A percentile compares a stretch with the other conserved stretches of the same genome.
These are phyloP conservation scores for Ciborinia camelliae DNA, from an alignment of 2,329 filamentous ascomycete genomes.

Conservation along the genomic window DNA sequence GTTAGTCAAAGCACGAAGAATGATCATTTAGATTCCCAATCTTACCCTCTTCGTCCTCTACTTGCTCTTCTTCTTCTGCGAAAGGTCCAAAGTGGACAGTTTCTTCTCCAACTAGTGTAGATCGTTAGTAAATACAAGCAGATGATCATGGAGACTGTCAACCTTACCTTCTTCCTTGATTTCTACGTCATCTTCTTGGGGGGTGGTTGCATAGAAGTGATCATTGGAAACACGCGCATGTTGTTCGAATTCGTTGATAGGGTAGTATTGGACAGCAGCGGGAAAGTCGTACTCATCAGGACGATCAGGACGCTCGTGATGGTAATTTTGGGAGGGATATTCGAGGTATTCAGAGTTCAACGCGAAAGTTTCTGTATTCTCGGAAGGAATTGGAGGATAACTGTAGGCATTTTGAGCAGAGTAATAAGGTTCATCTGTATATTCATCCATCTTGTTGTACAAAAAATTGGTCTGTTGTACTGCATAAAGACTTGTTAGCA, in stretches of 20 bases:
- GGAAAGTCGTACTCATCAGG: too few species aligned
- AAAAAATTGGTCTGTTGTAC: neutral
- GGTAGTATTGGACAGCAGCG: too few species aligned
- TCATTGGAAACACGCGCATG: too few species aligned
- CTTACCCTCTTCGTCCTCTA: neutral
- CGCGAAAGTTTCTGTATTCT: neutral
- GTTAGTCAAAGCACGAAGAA: neutral
- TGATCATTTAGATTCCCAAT: neutral
- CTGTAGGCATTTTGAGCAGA: too few species aligned
- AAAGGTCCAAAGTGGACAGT: too few species aligned
- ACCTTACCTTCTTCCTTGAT: neutral
- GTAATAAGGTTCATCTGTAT: neutral
- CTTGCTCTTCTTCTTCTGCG: neutral
- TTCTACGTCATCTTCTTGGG: neutral
- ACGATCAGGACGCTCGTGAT: too few species aligned
- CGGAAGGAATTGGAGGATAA: neutral
- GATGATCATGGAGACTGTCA: neutral
- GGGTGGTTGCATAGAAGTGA: neutral
- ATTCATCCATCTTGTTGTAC: neutral
- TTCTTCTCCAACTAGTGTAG: neutral
- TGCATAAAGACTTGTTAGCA: neutral
- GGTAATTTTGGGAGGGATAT: too few species aligned
- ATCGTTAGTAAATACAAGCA: neutral
- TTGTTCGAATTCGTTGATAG: too few species aligned
- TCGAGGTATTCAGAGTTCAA: too few species aligned